Percentiles rank a stretch among this genome's conserved stretches.
phyloP scores from a whole-genome alignment of 176 grass and related monocot genomes.

The Bothriochloa decipiens region DNA sequence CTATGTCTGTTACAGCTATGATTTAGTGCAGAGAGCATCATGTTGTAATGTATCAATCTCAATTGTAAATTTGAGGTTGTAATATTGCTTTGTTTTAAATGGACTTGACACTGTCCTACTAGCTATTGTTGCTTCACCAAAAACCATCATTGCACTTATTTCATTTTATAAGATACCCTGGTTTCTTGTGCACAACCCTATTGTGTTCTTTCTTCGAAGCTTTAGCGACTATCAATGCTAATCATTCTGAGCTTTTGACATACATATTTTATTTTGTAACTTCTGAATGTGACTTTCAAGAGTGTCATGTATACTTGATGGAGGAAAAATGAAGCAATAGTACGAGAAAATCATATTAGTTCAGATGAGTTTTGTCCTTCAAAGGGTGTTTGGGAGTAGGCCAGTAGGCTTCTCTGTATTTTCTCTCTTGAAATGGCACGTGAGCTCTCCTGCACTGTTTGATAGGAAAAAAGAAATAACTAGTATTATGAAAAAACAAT shows the following conservation, averaged over 20 bases:
- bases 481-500: not conserved
- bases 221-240: not conserved
- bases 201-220: not conserved
- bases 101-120: not conserved
- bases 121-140: conserved; percentile 3
- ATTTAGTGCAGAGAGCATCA: conserved; percentile 28
- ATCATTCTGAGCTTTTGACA: not conserved
- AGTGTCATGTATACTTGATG: not conserved
- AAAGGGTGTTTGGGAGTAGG: not conserved
- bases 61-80: not conserved
- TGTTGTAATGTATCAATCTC: conserved; percentile 16
- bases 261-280: not conserved
- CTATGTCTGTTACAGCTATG: not conserved
- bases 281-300: conserved; percentile 1
- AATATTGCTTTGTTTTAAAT: not conserved
- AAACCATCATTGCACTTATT: not conserved
- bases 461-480: not conserved
- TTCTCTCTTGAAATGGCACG: not conserved
- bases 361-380: not conserved
- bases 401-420: not conserved
- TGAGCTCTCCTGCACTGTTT: not conserved
- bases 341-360: not conserved
- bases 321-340: not conserved
- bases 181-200: not conserved
- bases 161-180: not conserved